Percentiles rank a stretch among this genome's conserved stretches.
These are phyloP conservation scores for Plasmodium knowlesi DNA, from an alignment of 169 alveolate genomes.

Conservation along the genomic window DNA sequence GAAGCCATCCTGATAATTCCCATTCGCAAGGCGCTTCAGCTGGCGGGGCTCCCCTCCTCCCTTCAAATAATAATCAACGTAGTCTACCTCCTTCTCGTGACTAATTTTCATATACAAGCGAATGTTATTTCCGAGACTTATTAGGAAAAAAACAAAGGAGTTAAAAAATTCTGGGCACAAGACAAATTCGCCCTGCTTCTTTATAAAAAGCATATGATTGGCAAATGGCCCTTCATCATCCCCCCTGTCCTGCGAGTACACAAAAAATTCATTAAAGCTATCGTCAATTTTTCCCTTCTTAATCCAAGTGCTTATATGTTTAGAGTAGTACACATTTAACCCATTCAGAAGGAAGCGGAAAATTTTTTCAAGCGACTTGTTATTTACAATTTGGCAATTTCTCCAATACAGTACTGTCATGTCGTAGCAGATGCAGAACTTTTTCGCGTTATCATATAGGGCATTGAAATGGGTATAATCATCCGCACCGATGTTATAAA, in stretches of 20 bases:
- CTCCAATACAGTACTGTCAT: conserved; percentile 71
- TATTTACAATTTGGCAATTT: conserved; percentile 42
- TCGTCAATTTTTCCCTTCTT: conserved; percentile 68
- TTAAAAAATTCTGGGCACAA: conserved; percentile 75
- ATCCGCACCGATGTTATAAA: conserved; percentile 24
- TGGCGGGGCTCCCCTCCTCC: background rate
- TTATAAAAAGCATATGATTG: conserved; percentile 12
- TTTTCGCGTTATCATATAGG: conserved; percentile 70
- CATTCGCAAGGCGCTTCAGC: background rate
- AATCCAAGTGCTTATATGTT: conserved; percentile 70
- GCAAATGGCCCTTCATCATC: background rate
- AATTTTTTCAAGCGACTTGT: conserved; percentile 47
- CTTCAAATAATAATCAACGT: conserved; percentile 51
- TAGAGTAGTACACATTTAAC: conserved; percentile 63
- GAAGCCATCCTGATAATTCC: background rate
- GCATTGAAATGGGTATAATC: conserved; percentile 50
- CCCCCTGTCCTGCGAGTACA: conserved; percentile 16
- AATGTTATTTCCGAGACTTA: conserved; percentile 68
- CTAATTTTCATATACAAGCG: conserved; percentile 69
- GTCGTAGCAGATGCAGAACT: conserved; percentile 61
- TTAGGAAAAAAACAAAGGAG: conserved; percentile 46
- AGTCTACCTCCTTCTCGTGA: conserved; percentile 48
- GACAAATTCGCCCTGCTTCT: conserved; percentile 32
- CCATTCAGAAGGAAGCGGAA: conserved; percentile 54
- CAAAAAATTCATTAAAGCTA: conserved; percentile 66